These are phyloP conservation scores for Fusarium mangiferae DNA, from an alignment of 2,329 filamentous ascomycete genomes.

Conservation along the genomic window DNA sequence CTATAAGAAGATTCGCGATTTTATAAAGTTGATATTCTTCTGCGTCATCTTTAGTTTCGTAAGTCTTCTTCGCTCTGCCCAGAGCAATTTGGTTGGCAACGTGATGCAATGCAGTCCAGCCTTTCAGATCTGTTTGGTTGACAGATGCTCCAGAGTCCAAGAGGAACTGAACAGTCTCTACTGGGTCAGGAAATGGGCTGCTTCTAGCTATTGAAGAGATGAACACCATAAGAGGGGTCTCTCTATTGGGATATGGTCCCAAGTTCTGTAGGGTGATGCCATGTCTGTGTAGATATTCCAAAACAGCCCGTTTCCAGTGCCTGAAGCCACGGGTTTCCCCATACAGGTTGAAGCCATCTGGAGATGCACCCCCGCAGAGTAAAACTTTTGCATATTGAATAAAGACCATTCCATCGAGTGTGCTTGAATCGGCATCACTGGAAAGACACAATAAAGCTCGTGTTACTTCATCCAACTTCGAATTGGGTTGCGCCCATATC, in stretches of 20 bases:
- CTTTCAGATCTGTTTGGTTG: constrained; percentile 2
- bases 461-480: neutral
- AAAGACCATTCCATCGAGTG: neutral
- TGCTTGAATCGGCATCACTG: neutral
- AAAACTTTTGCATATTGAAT: neutral
- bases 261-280: neutral
- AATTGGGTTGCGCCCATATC: neutral
- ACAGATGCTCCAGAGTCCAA: constrained; percentile 1
- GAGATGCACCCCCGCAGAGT: neutral
- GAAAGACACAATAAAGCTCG: neutral
- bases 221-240: constrained; percentile 2
- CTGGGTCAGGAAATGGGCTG: neutral
- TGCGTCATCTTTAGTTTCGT: neutral
- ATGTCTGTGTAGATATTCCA: neutral
- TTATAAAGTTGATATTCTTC: constrained; percentile 8
- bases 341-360: neutral
- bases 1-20: neutral
- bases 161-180: neutral
- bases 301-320: neutral
- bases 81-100: constrained; percentile 11
- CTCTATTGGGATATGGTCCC: neutral
- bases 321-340: neutral
- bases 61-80: neutral
- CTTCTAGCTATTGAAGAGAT: neutral
- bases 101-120: constrained; percentile 16